Evolutionary conservation across 129 eudicot genomes (phyloP), one percentile per base, ranked within the genome.

Genomic region (Flaveria bidentis): DNA sequence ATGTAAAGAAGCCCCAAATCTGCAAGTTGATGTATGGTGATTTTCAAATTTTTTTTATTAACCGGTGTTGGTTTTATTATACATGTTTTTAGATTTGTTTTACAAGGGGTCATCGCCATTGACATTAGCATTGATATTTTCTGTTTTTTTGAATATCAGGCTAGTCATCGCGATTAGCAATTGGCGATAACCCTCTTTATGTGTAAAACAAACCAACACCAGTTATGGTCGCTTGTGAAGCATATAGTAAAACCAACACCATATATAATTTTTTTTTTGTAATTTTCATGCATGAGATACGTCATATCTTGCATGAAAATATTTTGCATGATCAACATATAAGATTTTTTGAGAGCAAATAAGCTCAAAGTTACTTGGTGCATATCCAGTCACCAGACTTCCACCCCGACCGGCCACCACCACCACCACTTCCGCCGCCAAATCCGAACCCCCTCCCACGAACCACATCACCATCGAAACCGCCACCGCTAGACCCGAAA

Each of bases 361-460:
- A 49, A 49, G 12, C 2, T 14, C 13, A 53, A 17, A 60, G 44
- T 26, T 62, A 62, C 98, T 96, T 86, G 80, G 77, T 75, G 78
- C 99, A 95, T 80, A 95, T 91, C 99, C 99, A 95, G 87, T 95
- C 99, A 67, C 84, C 84, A 2, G 84, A 80, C 69, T 80, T 80
- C 84, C 84, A 80, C 23, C 99, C 99, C 25, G 97, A 88, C 74
- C 88, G 85, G 86, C 99, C 87, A 16, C 97, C 77, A 1, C 88
- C 85, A 8, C 67, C 67, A 62, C 66, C 9, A 60, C 85, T 80
- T 28, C 83, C 86, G 2, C 83, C 85, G n/a, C 86, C 87, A 71
- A 86, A 77, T 52, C 85, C 88, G n/a, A 75, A 82, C n/a, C 77
- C 76, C 55, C 82, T 72, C 5, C 69, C 86, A 15, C 85, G 87